Evolutionary conservation across 306 rosid species (phyloP).

Genomic region (Alnus glutinosa): DNA sequence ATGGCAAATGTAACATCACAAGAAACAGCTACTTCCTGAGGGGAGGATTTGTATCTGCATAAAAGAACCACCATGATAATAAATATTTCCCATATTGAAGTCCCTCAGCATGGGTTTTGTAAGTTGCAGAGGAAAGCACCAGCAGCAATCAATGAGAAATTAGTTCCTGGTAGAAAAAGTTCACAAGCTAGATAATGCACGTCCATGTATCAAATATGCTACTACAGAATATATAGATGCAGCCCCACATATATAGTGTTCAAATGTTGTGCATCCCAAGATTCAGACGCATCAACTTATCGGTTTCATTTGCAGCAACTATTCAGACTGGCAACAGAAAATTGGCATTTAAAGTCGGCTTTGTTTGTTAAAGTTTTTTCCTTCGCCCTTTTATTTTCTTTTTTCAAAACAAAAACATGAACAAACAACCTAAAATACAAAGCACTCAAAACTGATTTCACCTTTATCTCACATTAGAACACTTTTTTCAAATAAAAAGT

Average conservation of each 20-base stretch:
- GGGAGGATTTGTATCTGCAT: conserved; percentile 79
- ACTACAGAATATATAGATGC: neutral
- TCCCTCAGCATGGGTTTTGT: conserved; percentile 3
- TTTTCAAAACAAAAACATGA: no score
- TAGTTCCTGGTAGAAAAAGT: conserved; percentile 7
- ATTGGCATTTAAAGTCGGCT: no score
- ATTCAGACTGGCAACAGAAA: no score
- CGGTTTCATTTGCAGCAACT: neutral
- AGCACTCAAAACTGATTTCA: no score
- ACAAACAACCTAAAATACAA: no score
- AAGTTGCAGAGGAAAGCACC: conserved; percentile 15
- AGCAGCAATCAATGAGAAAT: neutral
- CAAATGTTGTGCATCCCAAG: neutral
- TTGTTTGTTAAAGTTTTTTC: no score
- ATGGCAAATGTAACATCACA: conserved; percentile 95
- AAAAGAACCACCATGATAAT: conserved; percentile 3
- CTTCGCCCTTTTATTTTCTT: no score
- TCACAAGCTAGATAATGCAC: neutral
- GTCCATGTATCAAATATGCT: neutral
- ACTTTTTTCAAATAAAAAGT: no score
- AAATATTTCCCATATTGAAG: conserved; percentile 11
- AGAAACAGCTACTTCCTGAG: conserved; percentile 86
- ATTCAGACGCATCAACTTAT: neutral
- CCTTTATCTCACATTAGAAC: no score
- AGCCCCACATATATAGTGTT: neutral